Base-by-base conservation (phyloP, 306 rosid genomes). In the Cajanus cajan region DNA sequence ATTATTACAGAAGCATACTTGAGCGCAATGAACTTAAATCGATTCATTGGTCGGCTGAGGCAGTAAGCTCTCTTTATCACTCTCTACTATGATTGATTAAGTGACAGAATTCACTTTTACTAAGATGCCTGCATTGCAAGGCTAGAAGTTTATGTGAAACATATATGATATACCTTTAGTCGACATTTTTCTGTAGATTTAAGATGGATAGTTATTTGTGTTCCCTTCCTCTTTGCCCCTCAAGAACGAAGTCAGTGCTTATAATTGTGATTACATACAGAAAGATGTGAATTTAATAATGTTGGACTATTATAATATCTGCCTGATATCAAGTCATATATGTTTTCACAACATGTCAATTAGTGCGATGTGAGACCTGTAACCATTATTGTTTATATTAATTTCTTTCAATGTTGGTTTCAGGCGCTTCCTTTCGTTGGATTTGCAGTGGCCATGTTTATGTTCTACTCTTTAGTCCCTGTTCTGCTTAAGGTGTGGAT, bases 341-440 rank as follows among this genome's bases (percentile, higher is more conserved):
- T 71, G 39, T 55, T 51, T 25, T 45, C 54, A 57, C 72, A 67
- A 45, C 55, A 68, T 47, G 48, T 36, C 24, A 48, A 2, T 50
- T 13, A 16, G 22, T 8, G 43, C 51, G 62, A 74, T 76, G 48
- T 58, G 40, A 68, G 47, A 57, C 15, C 81, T 74, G 24, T 39
- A 61, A 68, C 18, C 62, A 51, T 34, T 41, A 12, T 63, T 70
- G 68, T 33, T 51, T 12, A 73, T 44, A 58, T 59, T 72, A 2
- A 22, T 74, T 80, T 72, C 64, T 83, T 68, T 65, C 62, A 8
- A 52, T 85, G 50, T 84, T 77, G 69, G 68, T 87, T 79, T 75
- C 98, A 95, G 98, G 97, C 88, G 16, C 69, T 95, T 84, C 98
- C 98, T 22, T 93, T 95, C 82, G 57, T 88, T 79, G 98, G 98